Base-by-base conservation (phyloP, 2,329 filamentous ascomycete species). In the Knoxdaviesia capensis region DNA sequence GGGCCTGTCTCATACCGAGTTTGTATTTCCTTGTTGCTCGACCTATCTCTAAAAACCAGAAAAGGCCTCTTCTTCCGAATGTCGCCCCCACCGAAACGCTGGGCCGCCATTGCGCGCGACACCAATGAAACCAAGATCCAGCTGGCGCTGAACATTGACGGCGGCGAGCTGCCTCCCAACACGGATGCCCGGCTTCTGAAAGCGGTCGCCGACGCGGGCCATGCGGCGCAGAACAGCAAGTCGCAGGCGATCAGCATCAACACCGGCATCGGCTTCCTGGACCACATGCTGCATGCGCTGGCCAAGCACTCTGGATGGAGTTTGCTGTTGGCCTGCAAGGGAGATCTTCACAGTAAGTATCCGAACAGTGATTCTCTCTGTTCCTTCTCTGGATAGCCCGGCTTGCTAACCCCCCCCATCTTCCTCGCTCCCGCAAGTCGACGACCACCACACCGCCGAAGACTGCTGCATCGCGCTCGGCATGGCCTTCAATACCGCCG, bases 51-150 rank as follows among this genome's bases (percentile, higher is more conserved):
- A 6, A 40, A 34, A 10, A 30, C 5, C 28, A 7, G 34, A 30
- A 39, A 57, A 55, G 54, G 48, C 54, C 37, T 38, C 53, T 38
- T 43, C 49, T 32, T 43, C 20, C 20, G 20, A 20, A 20, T 20
- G 20, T 20, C 32, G 44, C 52, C 42, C 55, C 61, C 37, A 20
- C 20, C 20, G 20, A 20, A 20, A 20, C 81, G 88, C 56, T 84
- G 79, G 59, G 77, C 84, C 41, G 74, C 78, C 43, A 65, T 96
- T 52, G 77, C 80, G 49, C 85, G 90, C 58, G 80, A 88, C 61
- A 98, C 90, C 54, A 96, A 96, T 65, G 90, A 98, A 67, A 98
- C 90, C 57, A 94, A 92, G 59, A 93, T 98, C 60, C 78, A 90
- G 57, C 70, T 96, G 48, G 83, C 84, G 35, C 70, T 98, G 52